Evolutionary conservation across 176 grass and related monocot species (phyloP).

Genomic region (Metroxylon sagu): DNA sequence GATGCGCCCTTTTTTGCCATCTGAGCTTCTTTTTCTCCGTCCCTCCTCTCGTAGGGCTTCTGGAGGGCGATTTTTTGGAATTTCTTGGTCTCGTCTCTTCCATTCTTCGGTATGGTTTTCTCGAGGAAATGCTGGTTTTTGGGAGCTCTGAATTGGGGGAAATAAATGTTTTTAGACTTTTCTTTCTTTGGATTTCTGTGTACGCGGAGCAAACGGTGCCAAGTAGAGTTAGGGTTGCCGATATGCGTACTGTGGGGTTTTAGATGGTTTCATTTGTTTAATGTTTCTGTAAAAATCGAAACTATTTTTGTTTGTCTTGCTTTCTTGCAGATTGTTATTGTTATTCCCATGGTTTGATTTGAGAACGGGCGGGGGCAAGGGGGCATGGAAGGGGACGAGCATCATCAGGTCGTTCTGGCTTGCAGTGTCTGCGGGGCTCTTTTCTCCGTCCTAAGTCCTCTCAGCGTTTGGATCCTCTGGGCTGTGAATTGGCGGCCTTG

Average conservation of each 20-base stretch:
- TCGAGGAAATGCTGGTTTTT: no score
- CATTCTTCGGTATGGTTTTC: no score
- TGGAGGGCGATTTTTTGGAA: no score
- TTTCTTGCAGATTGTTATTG: constrained; percentile 23
- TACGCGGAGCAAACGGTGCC: background rate
- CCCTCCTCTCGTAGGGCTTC: no score
- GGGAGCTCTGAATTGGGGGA: no score
- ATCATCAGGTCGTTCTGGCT: constrained; percentile 54
- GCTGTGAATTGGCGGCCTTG: constrained; percentile 98
- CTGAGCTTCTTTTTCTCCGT: no score
- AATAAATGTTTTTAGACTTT: no score
- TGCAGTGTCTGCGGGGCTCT: constrained; percentile 79
- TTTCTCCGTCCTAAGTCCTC: constrained; percentile 75
- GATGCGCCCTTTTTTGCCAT: no score
- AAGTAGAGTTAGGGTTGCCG: background rate
- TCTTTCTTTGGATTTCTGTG: no score
- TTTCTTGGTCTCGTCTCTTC: no score
- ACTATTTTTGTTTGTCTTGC: background rate
- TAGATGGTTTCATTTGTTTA: background rate
- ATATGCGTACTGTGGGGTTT: background rate
- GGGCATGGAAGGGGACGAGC: constrained; percentile 80
- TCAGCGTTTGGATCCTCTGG: constrained; percentile 96
- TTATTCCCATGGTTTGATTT: constrained; percentile 48
- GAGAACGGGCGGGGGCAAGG: constrained; percentile 37
- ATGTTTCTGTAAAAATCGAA: background rate